phyloP scores from a whole-genome alignment of 495 filamentous ascomycete species.

The Geopyxis carbonaria region DNA sequence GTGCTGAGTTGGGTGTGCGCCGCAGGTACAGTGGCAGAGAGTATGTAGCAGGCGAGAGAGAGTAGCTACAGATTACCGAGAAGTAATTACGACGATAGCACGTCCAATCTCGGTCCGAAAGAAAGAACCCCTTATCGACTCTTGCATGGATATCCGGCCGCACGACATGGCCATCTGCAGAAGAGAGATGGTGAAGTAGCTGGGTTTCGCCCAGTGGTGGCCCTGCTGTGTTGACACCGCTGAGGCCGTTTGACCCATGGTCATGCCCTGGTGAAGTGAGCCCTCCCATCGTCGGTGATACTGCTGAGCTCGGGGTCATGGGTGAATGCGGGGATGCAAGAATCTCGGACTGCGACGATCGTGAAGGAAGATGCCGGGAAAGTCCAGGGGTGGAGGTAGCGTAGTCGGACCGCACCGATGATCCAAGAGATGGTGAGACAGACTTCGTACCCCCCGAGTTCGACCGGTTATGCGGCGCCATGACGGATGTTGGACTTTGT shows the following conservation, averaged over 20 bases:
- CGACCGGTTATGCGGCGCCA: slow-evolving; percentile 22
- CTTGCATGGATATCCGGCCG: slow-evolving; percentile 64
- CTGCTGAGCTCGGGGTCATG: slow-evolving; percentile 15
- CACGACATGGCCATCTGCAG: slow-evolving; percentile 41
- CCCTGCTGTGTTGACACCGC: slow-evolving; percentile 18
- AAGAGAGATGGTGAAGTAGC: slow-evolving; percentile 39
- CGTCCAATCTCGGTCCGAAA: slow-evolving; percentile 75
- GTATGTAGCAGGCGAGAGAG: slow-evolving; percentile 37
- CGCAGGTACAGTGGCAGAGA: slow-evolving; percentile 33
- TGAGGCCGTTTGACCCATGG: slow-evolving; percentile 20
- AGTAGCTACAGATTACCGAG: slow-evolving; percentile 67
- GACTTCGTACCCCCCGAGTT: slow-evolving; percentile 25
- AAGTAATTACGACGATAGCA: slow-evolving; percentile 96
- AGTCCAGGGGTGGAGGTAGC: slow-evolving; percentile 23
- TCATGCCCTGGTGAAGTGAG: slow-evolving; percentile 19
- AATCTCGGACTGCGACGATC: slow-evolving; percentile 19
- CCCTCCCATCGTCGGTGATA: slow-evolving; percentile 17
- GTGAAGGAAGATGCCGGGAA: slow-evolving; percentile 19
- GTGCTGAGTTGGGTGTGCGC: slow-evolving; percentile 20
- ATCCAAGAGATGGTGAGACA: slow-evolving; percentile 24
- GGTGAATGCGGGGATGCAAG: slow-evolving; percentile 22
- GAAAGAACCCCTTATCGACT: slow-evolving; percentile 88
- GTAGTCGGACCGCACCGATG: slow-evolving; percentile 20
- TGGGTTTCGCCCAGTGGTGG: slow-evolving; percentile 30
- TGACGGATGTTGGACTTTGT: slow-evolving; percentile 24